These are phyloP conservation scores for Isabelozyma rhagii DNA, from an alignment of 805 yeast species.

Conservation along the genomic window DNA sequence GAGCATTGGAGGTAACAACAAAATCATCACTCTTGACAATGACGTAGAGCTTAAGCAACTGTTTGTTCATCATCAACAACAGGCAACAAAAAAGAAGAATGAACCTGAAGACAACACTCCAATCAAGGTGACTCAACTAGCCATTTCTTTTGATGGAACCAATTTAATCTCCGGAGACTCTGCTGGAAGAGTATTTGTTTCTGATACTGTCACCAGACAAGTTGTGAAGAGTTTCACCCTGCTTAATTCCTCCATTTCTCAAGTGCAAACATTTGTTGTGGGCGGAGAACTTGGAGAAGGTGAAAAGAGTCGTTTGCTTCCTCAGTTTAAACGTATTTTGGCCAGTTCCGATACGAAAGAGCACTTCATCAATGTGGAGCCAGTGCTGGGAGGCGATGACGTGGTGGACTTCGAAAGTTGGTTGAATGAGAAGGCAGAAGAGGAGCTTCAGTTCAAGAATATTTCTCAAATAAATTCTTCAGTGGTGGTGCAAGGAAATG, in stretches of 20 bases:
- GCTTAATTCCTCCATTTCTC: constrained; percentile 33
- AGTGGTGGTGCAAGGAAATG: constrained; percentile 26
- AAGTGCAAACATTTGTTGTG: constrained; percentile 17
- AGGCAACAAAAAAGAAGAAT: constrained; percentile 9
- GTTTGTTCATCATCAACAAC: constrained; percentile 48
- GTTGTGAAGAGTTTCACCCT: constrained; percentile 54
- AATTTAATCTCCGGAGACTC: constrained; percentile 69
- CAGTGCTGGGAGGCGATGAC: constrained; percentile 20
- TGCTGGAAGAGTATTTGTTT: constrained; percentile 61
- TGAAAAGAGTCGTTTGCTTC: constrained; percentile 47
- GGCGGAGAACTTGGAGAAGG: constrained; percentile 9
- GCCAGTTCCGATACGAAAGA: constrained; percentile 34
- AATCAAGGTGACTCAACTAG: constrained; percentile 48
- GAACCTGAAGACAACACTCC: constrained; percentile 12
- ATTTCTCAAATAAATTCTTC: constrained; percentile 38
- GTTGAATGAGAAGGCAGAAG: constrained; percentile 44
- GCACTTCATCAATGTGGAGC: constrained; percentile 43
- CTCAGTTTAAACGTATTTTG: constrained; percentile 61
- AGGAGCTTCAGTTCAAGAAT: constrained; percentile 52
- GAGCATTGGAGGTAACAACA: constrained; percentile 58
- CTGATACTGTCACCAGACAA: constrained; percentile 72
- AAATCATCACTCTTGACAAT: constrained; percentile 47
- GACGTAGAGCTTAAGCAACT: constrained; percentile 51
- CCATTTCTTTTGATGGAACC: constrained; percentile 73
- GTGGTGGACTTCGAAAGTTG: constrained; percentile 46